Percentiles rank a stretch among this genome's conserved stretches.
phyloP scores from a whole-genome alignment of 176 grass and related monocot genomes.

The Zizania latifolia region DNA sequence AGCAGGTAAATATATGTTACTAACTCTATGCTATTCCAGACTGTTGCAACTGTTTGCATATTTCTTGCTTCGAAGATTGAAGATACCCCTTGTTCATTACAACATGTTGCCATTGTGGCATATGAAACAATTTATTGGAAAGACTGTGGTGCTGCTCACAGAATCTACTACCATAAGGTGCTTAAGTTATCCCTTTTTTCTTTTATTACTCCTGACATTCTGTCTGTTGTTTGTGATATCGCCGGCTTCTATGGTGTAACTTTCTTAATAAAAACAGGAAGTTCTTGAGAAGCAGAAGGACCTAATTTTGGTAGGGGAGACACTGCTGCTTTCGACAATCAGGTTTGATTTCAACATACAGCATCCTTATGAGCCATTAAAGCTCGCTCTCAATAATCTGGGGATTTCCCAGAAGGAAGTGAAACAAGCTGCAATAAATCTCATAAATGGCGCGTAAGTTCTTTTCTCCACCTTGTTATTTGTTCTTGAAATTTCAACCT shows the following conservation, averaged over 20 bases:
- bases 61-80: constrained; percentile 72
- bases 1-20: neutral
- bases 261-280: constrained; percentile 33
- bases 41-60: constrained; percentile 56
- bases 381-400: constrained; percentile 48
- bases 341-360: constrained; percentile 69
- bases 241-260: neutral
- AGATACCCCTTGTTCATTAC: constrained; percentile 47
- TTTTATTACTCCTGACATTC: constrained; percentile 3
- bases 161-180: constrained; percentile 48
- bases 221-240: constrained; percentile 13
- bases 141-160: constrained; percentile 47
- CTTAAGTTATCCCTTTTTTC: neutral
- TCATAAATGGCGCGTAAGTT: constrained; percentile 54
- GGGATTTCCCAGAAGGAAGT: constrained; percentile 46
- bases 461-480: neutral
- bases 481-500: neutral
- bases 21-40: constrained; percentile 37
- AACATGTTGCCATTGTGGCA: constrained; percentile 24
- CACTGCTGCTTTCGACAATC: constrained; percentile 56
- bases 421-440: constrained; percentile 39
- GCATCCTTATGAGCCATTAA: constrained; percentile 57
- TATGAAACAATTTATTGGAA: constrained; percentile 56
- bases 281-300: constrained; percentile 51
- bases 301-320: constrained; percentile 54